A percentile compares a stretch with the other conserved stretches of the same genome.
These are phyloP conservation scores for Raphanus raphanistrum DNA, from an alignment of 345 rosid species.

Conservation along the genomic window DNA sequence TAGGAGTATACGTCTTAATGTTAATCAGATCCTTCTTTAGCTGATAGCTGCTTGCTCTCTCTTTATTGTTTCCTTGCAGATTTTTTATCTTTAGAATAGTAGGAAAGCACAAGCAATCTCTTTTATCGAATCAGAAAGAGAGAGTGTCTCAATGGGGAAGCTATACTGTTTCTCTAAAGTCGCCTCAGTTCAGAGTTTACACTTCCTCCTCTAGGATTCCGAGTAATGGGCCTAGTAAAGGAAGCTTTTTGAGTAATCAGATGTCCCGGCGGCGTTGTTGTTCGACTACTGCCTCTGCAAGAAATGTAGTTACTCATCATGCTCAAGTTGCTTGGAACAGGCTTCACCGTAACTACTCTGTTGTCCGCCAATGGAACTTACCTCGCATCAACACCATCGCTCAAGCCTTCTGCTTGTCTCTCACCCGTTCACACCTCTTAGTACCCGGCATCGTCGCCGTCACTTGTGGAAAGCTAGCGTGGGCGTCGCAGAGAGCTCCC, in stretches of 20 bases:
- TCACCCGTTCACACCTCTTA: slow-evolving; percentile 64
- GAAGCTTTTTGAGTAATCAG: slow-evolving; percentile 10
- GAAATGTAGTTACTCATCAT: slow-evolving; percentile 47
- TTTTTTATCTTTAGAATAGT: slow-evolving; percentile 21
- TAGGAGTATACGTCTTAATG: background rate
- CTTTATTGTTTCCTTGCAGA: slow-evolving; percentile 22
- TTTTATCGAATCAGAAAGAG: slow-evolving; percentile 25
- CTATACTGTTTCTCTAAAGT: slow-evolving; percentile 29
- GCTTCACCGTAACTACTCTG: slow-evolving; percentile 49
- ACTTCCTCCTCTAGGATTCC: slow-evolving; percentile 25
- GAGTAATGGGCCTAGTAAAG: slow-evolving; percentile 26
- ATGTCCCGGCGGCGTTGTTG: slow-evolving; percentile 7
- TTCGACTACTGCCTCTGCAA: slow-evolving; percentile 33
- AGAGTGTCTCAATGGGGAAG: slow-evolving; percentile 21
- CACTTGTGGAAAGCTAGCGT: slow-evolving; percentile 61
- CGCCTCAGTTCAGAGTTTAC: slow-evolving; percentile 18
- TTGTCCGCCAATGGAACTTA: slow-evolving; percentile 31
- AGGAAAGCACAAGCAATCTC: slow-evolving; percentile 18
- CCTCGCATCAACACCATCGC: slow-evolving; percentile 63
- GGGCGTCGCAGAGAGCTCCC: slow-evolving; percentile 33
- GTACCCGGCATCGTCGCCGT: slow-evolving; percentile 61
- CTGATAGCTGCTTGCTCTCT: background rate
- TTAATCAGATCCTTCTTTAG: slow-evolving; percentile 15
- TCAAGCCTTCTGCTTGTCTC: slow-evolving; percentile 81
- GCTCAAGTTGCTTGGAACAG: slow-evolving; percentile 69